Evolutionary conservation across 2,329 filamentous ascomycete genomes (phyloP), one percentile per base, ranked within the genome.

Genomic region (Keithomyces neogunnii): DNA sequence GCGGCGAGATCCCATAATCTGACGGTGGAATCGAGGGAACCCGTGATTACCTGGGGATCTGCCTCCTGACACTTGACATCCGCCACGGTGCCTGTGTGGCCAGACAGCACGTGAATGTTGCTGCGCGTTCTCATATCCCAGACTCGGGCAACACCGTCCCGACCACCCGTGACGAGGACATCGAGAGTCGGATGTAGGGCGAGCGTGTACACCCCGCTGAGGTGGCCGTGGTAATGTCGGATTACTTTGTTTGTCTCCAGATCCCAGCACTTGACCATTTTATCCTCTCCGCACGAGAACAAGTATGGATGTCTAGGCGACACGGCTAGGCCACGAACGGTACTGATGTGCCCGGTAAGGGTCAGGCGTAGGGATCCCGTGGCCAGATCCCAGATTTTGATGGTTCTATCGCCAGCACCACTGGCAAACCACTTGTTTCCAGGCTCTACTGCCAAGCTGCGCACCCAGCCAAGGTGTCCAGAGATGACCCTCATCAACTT

Each of bases 251-350:
- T 99, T n/a, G 92, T 96, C 70, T 99, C 93, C 58, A 99, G 73
- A 73, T 99, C 93, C 93, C 93, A 99, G 72, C 93, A 99, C 71
- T 99, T 99, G 56, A 99, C 93, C 91, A 96, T 96, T 75, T 99
- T 99, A 68, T 99, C 93, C 70, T 99, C 93, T 53, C 89, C 95
- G 63, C 93, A 99, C 9, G 90, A 96, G 70, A 99, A 99, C 8
- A 99, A 79, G 65, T 99, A 99, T 0, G 93, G 95, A 70, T 99
- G 93, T 45, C 93, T 78, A 13, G 91, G 88, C 26, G 89, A 96
- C 6, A 99, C 89, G 0, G 92, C 93, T 46, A 99, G 78, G 2
- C 93, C 93, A 49, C 91, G 84, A 1, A 96, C 91, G 4, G 89
- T 95, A 47, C 89, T 95, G 62, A 96, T 96, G 69, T 96, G 92